Percentiles rank a stretch among this genome's conserved stretches.
These are phyloP conservation scores for Amyloporia xantha DNA, from an alignment of 768 basidiomycete genomes.

Conservation along the genomic window DNA sequence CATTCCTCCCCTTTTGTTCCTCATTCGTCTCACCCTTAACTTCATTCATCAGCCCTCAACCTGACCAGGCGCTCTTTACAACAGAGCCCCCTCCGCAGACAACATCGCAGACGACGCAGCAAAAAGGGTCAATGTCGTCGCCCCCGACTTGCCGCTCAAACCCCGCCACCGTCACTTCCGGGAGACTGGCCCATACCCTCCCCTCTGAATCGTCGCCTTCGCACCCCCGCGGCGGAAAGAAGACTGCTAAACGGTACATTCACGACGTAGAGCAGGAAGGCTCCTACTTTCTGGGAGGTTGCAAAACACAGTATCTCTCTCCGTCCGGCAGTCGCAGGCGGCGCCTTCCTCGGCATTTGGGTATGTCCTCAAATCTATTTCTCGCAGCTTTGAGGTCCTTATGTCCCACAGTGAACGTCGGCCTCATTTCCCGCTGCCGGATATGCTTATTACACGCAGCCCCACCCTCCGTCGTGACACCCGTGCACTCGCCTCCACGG, in stretches of 20 bases:
- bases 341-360: constrained; percentile 62
- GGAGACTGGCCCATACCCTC: constrained; percentile 19
- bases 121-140: constrained; percentile 53
- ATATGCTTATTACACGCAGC: constrained; percentile 57
- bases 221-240: constrained; percentile 6
- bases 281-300: constrained; percentile 42
- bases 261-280: constrained; percentile 46
- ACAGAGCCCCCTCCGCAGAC: constrained; percentile 33
- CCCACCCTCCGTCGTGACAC: constrained; percentile 54
- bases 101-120: constrained; percentile 37
- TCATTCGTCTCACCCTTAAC: constrained; percentile 8
- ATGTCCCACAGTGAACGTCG: constrained; percentile 72
- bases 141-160: constrained; percentile 43
- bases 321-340: constrained; percentile 64
- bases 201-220: constrained; percentile 5
- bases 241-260: constrained; percentile 19
- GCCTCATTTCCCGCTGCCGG: constrained; percentile 55
- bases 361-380: no score
- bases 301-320: constrained; percentile 50
- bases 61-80: constrained; percentile 54
- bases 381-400: no score
- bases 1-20: constrained; percentile 1
- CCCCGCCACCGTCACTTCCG: constrained; percentile 33
- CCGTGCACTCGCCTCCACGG: constrained; percentile 42
- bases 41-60: constrained; percentile 42